Evolutionary conservation across 148 eudicot genomes (phyloP).

Genomic region (Selenicereus undatus): DNA sequence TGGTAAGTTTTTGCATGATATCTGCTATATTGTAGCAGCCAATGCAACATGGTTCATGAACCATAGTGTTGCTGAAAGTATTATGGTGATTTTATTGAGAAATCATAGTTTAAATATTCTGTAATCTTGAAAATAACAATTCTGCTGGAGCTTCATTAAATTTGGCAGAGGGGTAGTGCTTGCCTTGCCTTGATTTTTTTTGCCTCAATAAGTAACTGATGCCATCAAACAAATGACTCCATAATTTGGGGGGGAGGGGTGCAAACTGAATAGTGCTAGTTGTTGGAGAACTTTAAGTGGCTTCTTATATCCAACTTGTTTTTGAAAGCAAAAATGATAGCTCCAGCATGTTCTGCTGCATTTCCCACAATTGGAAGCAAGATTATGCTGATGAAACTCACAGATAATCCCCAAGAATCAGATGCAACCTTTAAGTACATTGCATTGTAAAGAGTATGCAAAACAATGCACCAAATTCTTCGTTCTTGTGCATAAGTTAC

Average conservation of each 20-base stretch:
- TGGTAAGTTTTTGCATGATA: neutral
- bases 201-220: too few species aligned
- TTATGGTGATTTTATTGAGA: too few species aligned
- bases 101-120: too few species aligned
- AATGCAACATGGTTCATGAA: too few species aligned
- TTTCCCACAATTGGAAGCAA: conserved; percentile 93
- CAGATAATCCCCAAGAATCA: conserved; percentile 77
- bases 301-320: conserved; percentile 96
- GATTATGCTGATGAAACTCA: conserved; percentile 86
- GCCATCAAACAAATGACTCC: too few species aligned
- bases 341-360: conserved; percentile 97
- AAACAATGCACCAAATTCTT: neutral
- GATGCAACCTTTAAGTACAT: conserved; percentile 37
- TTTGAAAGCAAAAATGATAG: conserved; percentile 81
- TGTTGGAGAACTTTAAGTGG: too few species aligned
- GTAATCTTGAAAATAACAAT: neutral
- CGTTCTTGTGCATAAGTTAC: conserved; percentile 24
- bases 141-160: neutral
- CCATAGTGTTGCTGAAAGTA: too few species aligned
- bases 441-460: neutral
- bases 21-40: neutral
- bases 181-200: too few species aligned
- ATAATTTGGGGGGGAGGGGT: too few species aligned
- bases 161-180: too few species aligned
- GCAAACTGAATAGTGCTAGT: too few species aligned